A percentile compares a stretch with the other conserved stretches of the same genome.
These are phyloP conservation scores for Tulasnella sp. DNA, from an alignment of 768 basidiomycete species.

Conservation along the genomic window DNA sequence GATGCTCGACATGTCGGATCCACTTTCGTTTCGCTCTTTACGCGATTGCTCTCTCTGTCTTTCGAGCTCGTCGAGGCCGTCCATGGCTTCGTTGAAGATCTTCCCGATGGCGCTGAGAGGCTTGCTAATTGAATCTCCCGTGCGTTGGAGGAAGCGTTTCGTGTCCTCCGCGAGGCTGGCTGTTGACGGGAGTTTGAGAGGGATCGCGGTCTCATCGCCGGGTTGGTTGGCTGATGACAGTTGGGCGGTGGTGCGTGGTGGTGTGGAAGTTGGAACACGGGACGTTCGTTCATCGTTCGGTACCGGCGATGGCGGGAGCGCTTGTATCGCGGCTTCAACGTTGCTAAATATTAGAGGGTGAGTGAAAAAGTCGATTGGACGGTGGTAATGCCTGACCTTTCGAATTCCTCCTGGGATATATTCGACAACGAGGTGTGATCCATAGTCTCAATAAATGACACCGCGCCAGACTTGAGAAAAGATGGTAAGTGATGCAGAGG, in stretches of 20 bases:
- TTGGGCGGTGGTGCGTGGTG: slow-evolving; percentile 25
- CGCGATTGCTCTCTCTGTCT: slow-evolving; percentile 37
- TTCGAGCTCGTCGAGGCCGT: slow-evolving; percentile 56
- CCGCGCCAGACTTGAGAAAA: slow-evolving; percentile 69
- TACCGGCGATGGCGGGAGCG: slow-evolving; percentile 30
- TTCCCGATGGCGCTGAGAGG: slow-evolving; percentile 80
- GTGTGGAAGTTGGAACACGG: slow-evolving; percentile 26
- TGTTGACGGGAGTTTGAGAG: slow-evolving; percentile 48
- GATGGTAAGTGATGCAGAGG: not conserved
- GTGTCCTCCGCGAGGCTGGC: slow-evolving; percentile 54
- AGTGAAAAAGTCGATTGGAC: not conserved
- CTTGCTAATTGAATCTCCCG: slow-evolving; percentile 81
- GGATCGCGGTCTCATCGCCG: slow-evolving; percentile 84
- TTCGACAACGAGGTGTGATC: slow-evolving; percentile 90
- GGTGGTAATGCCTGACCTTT: slow-evolving; percentile 36
- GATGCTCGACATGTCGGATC: not conserved
- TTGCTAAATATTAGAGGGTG: slow-evolving; percentile 31
- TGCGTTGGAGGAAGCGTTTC: slow-evolving; percentile 71
- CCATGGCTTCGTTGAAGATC: slow-evolving; percentile 72
- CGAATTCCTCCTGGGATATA: slow-evolving; percentile 89
- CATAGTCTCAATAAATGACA: slow-evolving; percentile 97
- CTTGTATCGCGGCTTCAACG: slow-evolving; percentile 48
- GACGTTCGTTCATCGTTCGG: slow-evolving; percentile 25
- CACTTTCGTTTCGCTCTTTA: slow-evolving; percentile 20
- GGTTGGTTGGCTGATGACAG: slow-evolving; percentile 30